These are phyloP conservation scores for Collariella sp. DNA, from an alignment of 495 filamentous ascomycete genomes.

Conservation along the genomic window DNA sequence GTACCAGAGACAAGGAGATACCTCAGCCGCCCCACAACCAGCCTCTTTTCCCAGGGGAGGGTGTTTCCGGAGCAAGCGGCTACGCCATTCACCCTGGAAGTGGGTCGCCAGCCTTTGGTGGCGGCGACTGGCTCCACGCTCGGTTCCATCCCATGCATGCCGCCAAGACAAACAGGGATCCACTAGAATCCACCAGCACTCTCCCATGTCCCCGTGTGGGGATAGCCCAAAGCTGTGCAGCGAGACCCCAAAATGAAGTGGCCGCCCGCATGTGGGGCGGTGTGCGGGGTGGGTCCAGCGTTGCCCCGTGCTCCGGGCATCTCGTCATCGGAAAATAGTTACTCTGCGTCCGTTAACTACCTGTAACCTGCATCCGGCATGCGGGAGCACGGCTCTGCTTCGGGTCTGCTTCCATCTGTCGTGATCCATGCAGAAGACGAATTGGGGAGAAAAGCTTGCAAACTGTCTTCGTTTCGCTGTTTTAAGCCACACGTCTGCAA, in stretches of 20 bases:
- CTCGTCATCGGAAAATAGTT: no score
- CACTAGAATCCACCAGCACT: no score
- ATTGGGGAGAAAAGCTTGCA: no score
- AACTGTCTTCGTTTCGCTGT: no score
- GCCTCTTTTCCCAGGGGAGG: slow-evolving; percentile 17
- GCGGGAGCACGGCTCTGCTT: no score
- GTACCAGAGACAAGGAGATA: slow-evolving; percentile 21
- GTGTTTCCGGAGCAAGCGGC: slow-evolving; percentile 30
- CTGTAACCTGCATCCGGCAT: no score
- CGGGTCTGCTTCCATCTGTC: no score
- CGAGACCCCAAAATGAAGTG: not conserved
- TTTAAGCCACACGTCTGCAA: no score
- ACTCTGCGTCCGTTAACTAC: no score
- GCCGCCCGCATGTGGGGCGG: not conserved
- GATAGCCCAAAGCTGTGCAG: slow-evolving; percentile 8
- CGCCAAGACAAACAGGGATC: slow-evolving; percentile 18
- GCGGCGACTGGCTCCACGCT: slow-evolving; percentile 18
- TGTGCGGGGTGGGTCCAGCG: not conserved
- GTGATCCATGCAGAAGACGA: no score
- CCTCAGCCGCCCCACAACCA: slow-evolving; percentile 12
- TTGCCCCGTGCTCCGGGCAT: no score
- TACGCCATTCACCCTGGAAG: slow-evolving; percentile 26
- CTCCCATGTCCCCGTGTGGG: slow-evolving; percentile 17
- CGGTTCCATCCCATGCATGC: slow-evolving; percentile 18
- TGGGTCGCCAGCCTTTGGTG: slow-evolving; percentile 21